A percentile compares a stretch with the other conserved stretches of the same genome.
Evolutionary conservation across 192 early-diverging fungal species (phyloP).

Genomic region (Pilaira anomala): DNA sequence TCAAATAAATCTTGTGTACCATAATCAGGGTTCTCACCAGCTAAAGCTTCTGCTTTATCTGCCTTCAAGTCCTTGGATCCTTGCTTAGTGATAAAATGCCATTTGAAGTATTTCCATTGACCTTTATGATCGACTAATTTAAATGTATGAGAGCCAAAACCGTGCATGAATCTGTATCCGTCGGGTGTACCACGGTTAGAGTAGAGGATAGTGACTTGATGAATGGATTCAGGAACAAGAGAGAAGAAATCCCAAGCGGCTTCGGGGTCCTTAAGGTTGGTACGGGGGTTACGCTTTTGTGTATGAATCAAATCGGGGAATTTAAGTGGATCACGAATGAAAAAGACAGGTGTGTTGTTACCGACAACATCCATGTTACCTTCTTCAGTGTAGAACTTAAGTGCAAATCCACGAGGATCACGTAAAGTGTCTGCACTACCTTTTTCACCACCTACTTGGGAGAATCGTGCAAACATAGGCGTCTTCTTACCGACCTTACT

Average conservation of each 20-base stretch:
- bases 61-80: slow-evolving; percentile 69
- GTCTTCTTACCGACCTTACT: slow-evolving; percentile 70
- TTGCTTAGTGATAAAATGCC: slow-evolving; percentile 79
- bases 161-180: slow-evolving; percentile 78
- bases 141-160: slow-evolving; percentile 79
- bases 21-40: slow-evolving; percentile 67
- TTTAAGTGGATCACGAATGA: slow-evolving; percentile 74
- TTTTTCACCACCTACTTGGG: slow-evolving; percentile 72
- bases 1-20: slow-evolving; percentile 71
- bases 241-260: slow-evolving; percentile 81
- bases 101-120: slow-evolving; percentile 71
- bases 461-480: slow-evolving; percentile 78
- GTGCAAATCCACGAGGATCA: slow-evolving; percentile 78
- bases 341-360: slow-evolving; percentile 83
- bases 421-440: slow-evolving; percentile 73
- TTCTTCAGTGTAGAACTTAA: slow-evolving; percentile 90
- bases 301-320: slow-evolving; percentile 85
- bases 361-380: slow-evolving; percentile 81
- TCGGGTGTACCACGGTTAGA: slow-evolving; percentile 81
- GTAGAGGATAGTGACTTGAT: slow-evolving; percentile 77
- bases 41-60: slow-evolving; percentile 60
- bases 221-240: slow-evolving; percentile 70
- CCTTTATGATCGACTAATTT: slow-evolving; percentile 70
- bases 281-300: slow-evolving; percentile 78
- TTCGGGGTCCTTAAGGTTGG: slow-evolving; percentile 63